Conservation (phyloP, 31 red algal species). For the Odonthalia washingtoniensis region DNA sequence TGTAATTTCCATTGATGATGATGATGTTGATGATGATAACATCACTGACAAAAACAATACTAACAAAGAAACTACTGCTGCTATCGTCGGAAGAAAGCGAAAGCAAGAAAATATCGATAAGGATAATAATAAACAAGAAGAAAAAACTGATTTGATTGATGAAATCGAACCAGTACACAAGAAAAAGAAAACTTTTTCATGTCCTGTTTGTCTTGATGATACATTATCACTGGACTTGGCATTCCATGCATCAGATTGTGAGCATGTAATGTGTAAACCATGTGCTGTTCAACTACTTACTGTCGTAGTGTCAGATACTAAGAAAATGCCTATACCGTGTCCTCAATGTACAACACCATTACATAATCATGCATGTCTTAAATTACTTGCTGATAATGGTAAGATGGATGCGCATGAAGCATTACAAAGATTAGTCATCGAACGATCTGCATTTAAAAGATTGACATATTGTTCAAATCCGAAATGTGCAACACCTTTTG, state of each 20-base stretch:
- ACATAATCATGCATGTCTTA: constrained; percentile 10
- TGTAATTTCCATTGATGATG: no score
- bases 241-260: not conserved
- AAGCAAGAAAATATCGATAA: no score
- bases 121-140: no score
- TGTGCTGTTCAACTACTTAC: not conserved
- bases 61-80: no score
- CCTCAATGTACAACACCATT: not conserved
- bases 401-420: constrained; percentile 28
- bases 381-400: constrained; percentile 8
- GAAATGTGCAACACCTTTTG: constrained; percentile 33
- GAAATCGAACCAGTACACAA: no score
- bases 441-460: constrained; percentile 10
- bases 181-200: not conserved
- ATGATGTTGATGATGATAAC: no score
- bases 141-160: no score
- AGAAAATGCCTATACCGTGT: constrained; percentile 10
- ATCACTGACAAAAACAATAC: no score
- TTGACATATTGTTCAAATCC: constrained; percentile 31
- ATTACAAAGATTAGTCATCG: constrained; percentile 34
- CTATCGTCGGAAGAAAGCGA: no score
- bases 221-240: not conserved
- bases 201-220: constrained; percentile 36
- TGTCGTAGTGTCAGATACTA: not conserved
- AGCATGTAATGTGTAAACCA: constrained; percentile 12